phyloP scores from a whole-genome alignment of 768 basidiomycete species.

The Serendipita sp. region DNA sequence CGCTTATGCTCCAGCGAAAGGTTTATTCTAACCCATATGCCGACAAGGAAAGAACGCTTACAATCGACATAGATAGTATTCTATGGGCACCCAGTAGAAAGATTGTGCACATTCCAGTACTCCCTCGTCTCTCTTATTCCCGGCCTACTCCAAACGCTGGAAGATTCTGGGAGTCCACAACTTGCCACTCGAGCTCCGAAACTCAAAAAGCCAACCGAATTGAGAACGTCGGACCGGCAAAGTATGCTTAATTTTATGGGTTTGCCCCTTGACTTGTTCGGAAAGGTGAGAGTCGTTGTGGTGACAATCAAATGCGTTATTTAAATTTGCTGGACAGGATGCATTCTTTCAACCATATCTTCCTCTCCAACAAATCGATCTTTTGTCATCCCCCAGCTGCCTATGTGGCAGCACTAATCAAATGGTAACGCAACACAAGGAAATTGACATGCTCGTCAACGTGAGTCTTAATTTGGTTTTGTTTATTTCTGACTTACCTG shows the following conservation, averaged over 20 bases:
- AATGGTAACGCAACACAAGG: conserved; percentile 85
- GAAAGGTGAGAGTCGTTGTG: conserved; percentile 36
- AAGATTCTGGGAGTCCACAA: conserved; percentile 82
- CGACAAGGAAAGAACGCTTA: background rate
- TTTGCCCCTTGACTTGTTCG: conserved; percentile 85
- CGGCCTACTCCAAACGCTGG: conserved; percentile 71
- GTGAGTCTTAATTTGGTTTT: conserved; percentile 24
- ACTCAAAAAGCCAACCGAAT: conserved; percentile 55
- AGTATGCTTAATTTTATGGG: conserved; percentile 88
- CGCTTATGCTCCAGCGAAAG: conserved; percentile 83
- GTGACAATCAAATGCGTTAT: background rate
- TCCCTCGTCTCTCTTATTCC: conserved; percentile 88
- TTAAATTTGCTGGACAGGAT: conserved; percentile 31
- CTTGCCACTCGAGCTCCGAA: conserved; percentile 45
- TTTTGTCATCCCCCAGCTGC: conserved; percentile 69
- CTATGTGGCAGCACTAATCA: conserved; percentile 91
- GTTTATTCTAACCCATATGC: conserved; percentile 26
- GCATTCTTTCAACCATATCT: conserved; percentile 97
- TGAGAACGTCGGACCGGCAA: conserved; percentile 76
- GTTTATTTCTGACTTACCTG: background rate
- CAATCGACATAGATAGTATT: conserved; percentile 63
- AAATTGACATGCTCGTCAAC: conserved; percentile 81
- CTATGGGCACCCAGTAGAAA: conserved; percentile 90
- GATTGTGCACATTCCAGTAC: conserved; percentile 93
- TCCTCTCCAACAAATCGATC: conserved; percentile 86